Base-by-base conservation (phyloP, 1,284 basidiomycete genomes). In the Cutaneotrichosporon sp. region DNA sequence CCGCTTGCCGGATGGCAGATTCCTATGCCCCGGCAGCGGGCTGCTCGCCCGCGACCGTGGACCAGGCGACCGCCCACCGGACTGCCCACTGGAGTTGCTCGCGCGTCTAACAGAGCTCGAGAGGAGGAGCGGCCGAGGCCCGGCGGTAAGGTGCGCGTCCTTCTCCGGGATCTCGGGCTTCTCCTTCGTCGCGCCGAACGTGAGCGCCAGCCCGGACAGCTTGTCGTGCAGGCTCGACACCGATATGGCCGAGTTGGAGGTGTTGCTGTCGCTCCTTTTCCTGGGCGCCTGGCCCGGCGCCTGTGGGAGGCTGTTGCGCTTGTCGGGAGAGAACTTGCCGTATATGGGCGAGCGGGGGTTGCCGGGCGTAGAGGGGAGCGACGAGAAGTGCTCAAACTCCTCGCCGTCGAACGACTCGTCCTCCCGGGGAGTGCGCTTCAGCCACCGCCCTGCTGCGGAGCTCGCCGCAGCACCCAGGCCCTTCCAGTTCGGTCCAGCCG, bases 81-180 rank as follows among this genome's bases (percentile, higher is more conserved):
- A 54, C 6, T 22, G 33, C 2, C 36, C 50, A 18, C 54, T 27
- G 45, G 62, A 56, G 58, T 59, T 59, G 54, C 65, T 66, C 25
- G 67, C 69, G 20, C 69, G 55, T 13, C 72, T 47, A 1, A 59
- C 67, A 3, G 65, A 59, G 16, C 63, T 58, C 3, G 68, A 70
- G 2, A 74, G 65, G 13, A 72, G 50, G 3, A 74, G 62, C 6
- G 72, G 71, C 24, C 68, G 60, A 8, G 72, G 71, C 4, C 67
- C 67, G 13, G 65, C 60, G 0, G 60, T 55, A 2, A 50, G 34
- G 9, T 58, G 56, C 33, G 20, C 59, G 24, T 56, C 54, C 50
- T 53, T 47, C 24, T 58, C 53, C 43, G 25, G 45, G 16, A 50
- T 43, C 10, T 59, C 49, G 4, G 20, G 47, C 36, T 50, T 58